These are phyloP conservation scores for Xylaria sp. DNA, from an alignment of 2,329 filamentous ascomycete species.

Conservation along the genomic window DNA sequence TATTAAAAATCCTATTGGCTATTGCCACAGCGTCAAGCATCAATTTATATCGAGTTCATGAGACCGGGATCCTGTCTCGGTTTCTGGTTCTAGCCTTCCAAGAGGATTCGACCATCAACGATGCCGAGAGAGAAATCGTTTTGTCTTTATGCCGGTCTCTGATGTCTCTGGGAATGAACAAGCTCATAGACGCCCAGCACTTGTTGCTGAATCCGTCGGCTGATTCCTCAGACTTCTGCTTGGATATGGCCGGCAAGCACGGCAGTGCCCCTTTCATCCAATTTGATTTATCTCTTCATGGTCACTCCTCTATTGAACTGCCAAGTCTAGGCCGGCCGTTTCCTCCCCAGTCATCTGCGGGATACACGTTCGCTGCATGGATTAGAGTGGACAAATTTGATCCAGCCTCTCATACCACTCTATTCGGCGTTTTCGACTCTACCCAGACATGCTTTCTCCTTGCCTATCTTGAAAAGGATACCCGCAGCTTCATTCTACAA, in stretches of 20 bases:
- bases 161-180: slow-evolving; percentile 79
- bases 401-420: slow-evolving; percentile 83
- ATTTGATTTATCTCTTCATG: slow-evolving; percentile 89
- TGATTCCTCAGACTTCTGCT: slow-evolving; percentile 72
- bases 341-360: slow-evolving; percentile 79
- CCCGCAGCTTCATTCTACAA: slow-evolving; percentile 92
- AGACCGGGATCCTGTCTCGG: slow-evolving; percentile 74
- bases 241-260: slow-evolving; percentile 78
- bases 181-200: slow-evolving; percentile 83
- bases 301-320: slow-evolving; percentile 90
- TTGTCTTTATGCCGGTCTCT: slow-evolving; percentile 74
- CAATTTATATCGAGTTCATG: slow-evolving; percentile 77
- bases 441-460: slow-evolving; percentile 94
- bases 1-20: slow-evolving; percentile 71
- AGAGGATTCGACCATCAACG: slow-evolving; percentile 59
- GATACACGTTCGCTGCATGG: slow-evolving; percentile 93
- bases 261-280: slow-evolving; percentile 87
- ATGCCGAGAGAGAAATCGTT: slow-evolving; percentile 67
- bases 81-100: slow-evolving; percentile 72
- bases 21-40: slow-evolving; percentile 70
- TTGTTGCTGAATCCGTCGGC: slow-evolving; percentile 67
- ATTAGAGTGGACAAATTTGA: slow-evolving; percentile 90
- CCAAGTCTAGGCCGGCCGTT: slow-evolving; percentile 86
- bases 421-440: slow-evolving; percentile 94
- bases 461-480: slow-evolving; percentile 93